These are phyloP conservation scores for Phaeotremella skinneri DNA, from an alignment of 768 basidiomycete species.

Conservation along the genomic window DNA sequence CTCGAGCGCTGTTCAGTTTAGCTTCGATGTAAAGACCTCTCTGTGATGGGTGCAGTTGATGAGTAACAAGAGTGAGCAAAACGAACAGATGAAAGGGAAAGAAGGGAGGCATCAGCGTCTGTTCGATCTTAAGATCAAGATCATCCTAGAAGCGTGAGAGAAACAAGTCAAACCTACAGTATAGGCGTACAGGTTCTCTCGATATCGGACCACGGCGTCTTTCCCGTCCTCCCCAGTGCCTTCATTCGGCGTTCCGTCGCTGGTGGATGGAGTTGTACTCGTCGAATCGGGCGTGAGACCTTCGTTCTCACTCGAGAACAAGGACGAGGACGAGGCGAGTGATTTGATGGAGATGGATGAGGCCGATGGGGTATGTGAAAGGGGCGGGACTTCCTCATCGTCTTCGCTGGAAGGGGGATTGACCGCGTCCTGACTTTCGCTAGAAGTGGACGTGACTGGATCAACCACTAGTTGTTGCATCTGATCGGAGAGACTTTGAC, in stretches of 20 bases:
- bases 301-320: too few species aligned
- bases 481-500: too few species aligned
- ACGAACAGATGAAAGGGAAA: background rate
- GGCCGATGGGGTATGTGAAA: background rate
- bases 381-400: background rate
- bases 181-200: slow-evolving; percentile 18
- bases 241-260: background rate
- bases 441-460: too few species aligned
- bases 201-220: slow-evolving; percentile 12
- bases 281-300: background rate
- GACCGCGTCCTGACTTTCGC: too few species aligned
- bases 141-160: background rate
- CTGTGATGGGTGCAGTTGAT: background rate
- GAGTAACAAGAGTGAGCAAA: background rate
- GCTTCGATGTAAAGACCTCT: slow-evolving; percentile 22
- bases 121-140: slow-evolving; percentile 4
- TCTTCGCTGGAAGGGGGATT: background rate
- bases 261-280: background rate
- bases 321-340: background rate
- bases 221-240: background rate
- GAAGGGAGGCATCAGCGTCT: too few species aligned
- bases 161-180: slow-evolving; percentile 11
- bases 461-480: too few species aligned
- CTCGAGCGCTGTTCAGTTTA: slow-evolving; percentile 7
- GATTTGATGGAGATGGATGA: background rate